These are phyloP conservation scores for Ocimum tenuiflorum DNA, from an alignment of 257 asterid genomes.

Conservation along the genomic window DNA sequence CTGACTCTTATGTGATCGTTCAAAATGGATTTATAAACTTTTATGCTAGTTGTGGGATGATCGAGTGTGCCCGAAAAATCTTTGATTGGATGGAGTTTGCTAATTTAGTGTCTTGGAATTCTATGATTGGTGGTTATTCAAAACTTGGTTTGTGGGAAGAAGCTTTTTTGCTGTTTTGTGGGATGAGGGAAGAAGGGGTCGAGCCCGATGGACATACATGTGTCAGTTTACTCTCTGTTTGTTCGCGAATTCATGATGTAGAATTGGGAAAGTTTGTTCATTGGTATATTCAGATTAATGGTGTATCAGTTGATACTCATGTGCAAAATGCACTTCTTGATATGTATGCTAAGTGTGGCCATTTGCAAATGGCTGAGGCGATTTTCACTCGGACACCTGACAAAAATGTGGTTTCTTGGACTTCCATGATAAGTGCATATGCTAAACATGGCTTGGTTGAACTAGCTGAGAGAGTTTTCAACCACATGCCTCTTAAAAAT, in stretches of 20 bases:
- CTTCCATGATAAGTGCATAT: slow-evolving; percentile 54
- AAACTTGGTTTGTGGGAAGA: slow-evolving; percentile 37
- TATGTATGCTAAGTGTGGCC: slow-evolving; percentile 81
- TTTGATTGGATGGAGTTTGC: slow-evolving; percentile 39
- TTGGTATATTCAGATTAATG: slow-evolving; percentile 43
- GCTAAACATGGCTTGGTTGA: slow-evolving; percentile 40
- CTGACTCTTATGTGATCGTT: slow-evolving; percentile 36
- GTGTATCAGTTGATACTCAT: slow-evolving; percentile 36
- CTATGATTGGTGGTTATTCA: slow-evolving; percentile 59
- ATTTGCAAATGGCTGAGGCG: slow-evolving; percentile 46
- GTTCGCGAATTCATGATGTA: slow-evolving; percentile 44
- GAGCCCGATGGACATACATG: slow-evolving; percentile 64
- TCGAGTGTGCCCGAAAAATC: slow-evolving; percentile 43
- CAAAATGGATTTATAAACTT: slow-evolving; percentile 60
- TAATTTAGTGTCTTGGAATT: slow-evolving; percentile 66
- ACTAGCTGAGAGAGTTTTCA: slow-evolving; percentile 34
- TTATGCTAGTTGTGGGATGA: slow-evolving; percentile 40
- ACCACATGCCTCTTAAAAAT: slow-evolving; percentile 45
- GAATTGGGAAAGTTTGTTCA: slow-evolving; percentile 67
- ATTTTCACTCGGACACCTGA: slow-evolving; percentile 43
- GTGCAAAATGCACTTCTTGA: slow-evolving; percentile 64
- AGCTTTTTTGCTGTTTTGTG: slow-evolving; percentile 38
- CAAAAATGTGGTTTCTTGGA: slow-evolving; percentile 58
- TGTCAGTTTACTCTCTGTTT: slow-evolving; percentile 53
- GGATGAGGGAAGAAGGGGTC: slow-evolving; percentile 45